Percentiles rank a stretch among this genome's conserved stretches.
phyloP scores from a whole-genome alignment of 495 filamentous ascomycete genomes.

The Aspergillus conjunctus region DNA sequence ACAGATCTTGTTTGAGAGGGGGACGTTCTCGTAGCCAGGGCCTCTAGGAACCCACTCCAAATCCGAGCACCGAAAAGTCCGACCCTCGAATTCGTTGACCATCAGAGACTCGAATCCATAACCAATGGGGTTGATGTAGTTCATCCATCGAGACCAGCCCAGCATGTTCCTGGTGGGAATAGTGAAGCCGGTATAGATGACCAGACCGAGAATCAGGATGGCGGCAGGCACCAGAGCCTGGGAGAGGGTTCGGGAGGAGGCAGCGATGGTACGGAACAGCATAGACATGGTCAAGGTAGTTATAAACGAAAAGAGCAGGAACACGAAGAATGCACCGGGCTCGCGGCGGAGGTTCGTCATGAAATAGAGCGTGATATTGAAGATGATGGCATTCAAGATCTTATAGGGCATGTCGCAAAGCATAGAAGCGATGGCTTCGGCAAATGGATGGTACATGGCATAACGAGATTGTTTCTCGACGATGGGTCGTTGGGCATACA shows the following conservation, averaged over 20 bases:
- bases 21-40: slow-evolving; percentile 25
- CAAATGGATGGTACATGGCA: slow-evolving; percentile 67
- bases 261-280: slow-evolving; percentile 55
- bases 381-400: slow-evolving; percentile 51
- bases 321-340: slow-evolving; percentile 60
- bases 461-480: slow-evolving; percentile 70
- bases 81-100: slow-evolving; percentile 63
- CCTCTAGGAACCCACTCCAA: slow-evolving; percentile 46
- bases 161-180: slow-evolving; percentile 55
- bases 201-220: slow-evolving; percentile 52
- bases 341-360: slow-evolving; percentile 57
- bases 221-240: slow-evolving; percentile 57
- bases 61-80: slow-evolving; percentile 53
- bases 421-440: slow-evolving; percentile 64
- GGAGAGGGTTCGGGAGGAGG: slow-evolving; percentile 52
- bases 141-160: slow-evolving; percentile 58
- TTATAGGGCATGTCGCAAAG: slow-evolving; percentile 64
- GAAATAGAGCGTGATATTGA: slow-evolving; percentile 65
- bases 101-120: slow-evolving; percentile 55
- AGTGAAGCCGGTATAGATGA: slow-evolving; percentile 57
- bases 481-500: slow-evolving; percentile 66
- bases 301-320: slow-evolving; percentile 57
- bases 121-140: slow-evolving; percentile 53
- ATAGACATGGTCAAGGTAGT: slow-evolving; percentile 63
- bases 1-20: slow-evolving; percentile 44